phyloP scores from a whole-genome alignment of 2,329 filamentous ascomycete genomes.

The Zymoseptoria passerinii region DNA sequence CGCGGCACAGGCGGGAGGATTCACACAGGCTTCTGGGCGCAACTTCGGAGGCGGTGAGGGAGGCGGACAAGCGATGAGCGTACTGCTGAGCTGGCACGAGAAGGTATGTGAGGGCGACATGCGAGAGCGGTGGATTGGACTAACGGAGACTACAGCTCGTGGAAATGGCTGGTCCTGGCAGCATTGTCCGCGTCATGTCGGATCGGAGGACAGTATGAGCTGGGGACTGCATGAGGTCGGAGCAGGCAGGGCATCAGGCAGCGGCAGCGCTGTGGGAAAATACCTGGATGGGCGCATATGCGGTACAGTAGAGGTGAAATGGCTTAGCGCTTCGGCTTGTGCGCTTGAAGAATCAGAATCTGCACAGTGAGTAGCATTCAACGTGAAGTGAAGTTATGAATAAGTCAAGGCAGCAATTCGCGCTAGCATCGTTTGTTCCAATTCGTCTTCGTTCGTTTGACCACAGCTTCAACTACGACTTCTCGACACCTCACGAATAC shows the following conservation, averaged over 20 bases:
- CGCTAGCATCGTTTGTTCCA: neutral
- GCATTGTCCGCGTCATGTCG: conserved; percentile 90
- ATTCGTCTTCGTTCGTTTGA: neutral
- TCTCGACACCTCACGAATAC: neutral
- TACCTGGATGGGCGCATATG: neutral
- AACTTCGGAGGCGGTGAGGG: conserved; percentile 50
- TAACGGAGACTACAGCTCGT: conserved; percentile 50
- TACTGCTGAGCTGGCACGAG: conserved; percentile 96
- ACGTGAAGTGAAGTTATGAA: neutral
- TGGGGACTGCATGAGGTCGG: conserved; percentile 2
- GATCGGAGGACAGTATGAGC: conserved; percentile 81
- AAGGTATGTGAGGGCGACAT: conserved; percentile 45
- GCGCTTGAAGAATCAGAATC: neutral
- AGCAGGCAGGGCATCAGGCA: neutral
- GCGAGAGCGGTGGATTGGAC: neutral
- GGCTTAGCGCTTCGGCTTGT: neutral
- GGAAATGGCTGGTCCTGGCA: conserved; percentile 79
- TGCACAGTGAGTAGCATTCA: neutral
- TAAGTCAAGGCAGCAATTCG: neutral
- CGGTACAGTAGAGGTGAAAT: neutral
- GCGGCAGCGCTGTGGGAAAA: neutral
- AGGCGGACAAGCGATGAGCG: conserved; percentile 82
- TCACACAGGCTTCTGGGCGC: conserved; percentile 60
- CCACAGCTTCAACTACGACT: neutral
- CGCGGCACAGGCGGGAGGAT: conserved; percentile 75